phyloP scores from a whole-genome alignment of 495 filamentous ascomycete genomes.

The Neurospora sp. region DNA sequence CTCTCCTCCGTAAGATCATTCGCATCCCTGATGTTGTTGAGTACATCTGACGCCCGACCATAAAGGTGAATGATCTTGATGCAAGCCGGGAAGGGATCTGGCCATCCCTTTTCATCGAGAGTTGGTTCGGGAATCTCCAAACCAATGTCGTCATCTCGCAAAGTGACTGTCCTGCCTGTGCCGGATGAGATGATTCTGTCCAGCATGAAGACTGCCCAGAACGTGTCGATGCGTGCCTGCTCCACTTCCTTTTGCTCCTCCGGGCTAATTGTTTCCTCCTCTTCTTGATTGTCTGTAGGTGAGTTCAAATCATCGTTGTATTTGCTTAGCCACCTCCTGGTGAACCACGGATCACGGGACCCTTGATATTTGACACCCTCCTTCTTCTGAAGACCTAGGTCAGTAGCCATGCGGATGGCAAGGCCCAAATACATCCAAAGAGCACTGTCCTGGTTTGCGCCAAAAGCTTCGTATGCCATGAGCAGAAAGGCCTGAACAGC shows the following conservation, averaged over 20 bases:
- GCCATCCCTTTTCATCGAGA: conserved; percentile 53
- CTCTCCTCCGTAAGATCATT: conserved; percentile 66
- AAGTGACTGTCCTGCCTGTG: conserved; percentile 67
- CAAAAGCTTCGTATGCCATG: conserved; percentile 79
- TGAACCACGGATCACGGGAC: conserved; percentile 39
- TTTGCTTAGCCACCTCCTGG: conserved; percentile 26
- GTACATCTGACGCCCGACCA: conserved; percentile 67
- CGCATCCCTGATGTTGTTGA: conserved; percentile 71
- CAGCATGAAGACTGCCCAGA: conserved; percentile 80
- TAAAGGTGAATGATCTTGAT: conserved; percentile 79
- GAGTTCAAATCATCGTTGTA: conserved; percentile 18
- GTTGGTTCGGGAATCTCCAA: conserved; percentile 56
- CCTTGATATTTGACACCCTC: conserved; percentile 66
- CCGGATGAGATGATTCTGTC: conserved; percentile 79
- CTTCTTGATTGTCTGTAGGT: conserved; percentile 26
- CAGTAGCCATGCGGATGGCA: conserved; percentile 76
- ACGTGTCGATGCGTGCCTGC: conserved; percentile 68
- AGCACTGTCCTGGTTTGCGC: conserved; percentile 74
- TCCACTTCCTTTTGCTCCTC: conserved; percentile 51
- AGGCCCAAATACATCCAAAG: conserved; percentile 86
- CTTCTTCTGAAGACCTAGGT: conserved; percentile 69
- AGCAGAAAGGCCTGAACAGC: conserved; percentile 72
- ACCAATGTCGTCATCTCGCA: conserved; percentile 74
- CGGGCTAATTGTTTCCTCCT: conserved; percentile 32
- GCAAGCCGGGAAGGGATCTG: conserved; percentile 65